Evolutionary conservation across 495 filamentous ascomycete genomes (phyloP).

Genomic region (Trichoderma asperelloides): DNA sequence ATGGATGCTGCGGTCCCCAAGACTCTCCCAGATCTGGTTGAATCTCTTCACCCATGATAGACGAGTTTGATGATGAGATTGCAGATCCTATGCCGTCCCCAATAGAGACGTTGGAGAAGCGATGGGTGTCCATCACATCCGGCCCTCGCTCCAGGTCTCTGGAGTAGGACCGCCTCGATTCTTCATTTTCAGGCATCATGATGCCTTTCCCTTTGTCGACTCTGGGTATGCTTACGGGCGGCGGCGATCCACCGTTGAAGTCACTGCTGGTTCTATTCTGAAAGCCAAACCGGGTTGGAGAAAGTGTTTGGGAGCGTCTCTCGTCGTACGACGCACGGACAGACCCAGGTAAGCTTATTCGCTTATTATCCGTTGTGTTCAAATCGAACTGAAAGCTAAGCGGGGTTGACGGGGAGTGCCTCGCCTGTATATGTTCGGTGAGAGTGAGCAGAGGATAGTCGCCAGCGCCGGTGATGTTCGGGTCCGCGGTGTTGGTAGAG

Average conservation of each 20-base stretch:
- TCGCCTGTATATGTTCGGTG: conserved; percentile 54
- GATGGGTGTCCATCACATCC: conserved; percentile 20
- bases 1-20: conserved; percentile 87
- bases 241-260: neutral
- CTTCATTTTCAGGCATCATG: conserved; percentile 27
- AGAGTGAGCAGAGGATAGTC: conserved; percentile 62
- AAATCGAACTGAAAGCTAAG: conserved; percentile 58
- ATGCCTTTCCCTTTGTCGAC: conserved; percentile 31
- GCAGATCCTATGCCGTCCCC: conserved; percentile 38
- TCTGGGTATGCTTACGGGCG: neutral
- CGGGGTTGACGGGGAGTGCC: conserved; percentile 43
- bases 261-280: conserved; percentile 13
- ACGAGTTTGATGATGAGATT: conserved; percentile 41
- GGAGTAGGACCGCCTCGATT: conserved; percentile 26
- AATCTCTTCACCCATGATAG: conserved; percentile 43
- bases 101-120: conserved; percentile 30
- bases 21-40: conserved; percentile 45
- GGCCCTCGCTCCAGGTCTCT: conserved; percentile 44
- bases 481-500: conserved; percentile 22
- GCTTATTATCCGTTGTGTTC: conserved; percentile 53
- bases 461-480: conserved; percentile 38
- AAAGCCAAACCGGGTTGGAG: conserved; percentile 22
- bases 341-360: conserved; percentile 58
- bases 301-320: conserved; percentile 30
- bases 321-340: conserved; percentile 40